Base-by-base conservation (phyloP, 2,329 filamentous ascomycete genomes). In the Xylaria sp. region DNA sequence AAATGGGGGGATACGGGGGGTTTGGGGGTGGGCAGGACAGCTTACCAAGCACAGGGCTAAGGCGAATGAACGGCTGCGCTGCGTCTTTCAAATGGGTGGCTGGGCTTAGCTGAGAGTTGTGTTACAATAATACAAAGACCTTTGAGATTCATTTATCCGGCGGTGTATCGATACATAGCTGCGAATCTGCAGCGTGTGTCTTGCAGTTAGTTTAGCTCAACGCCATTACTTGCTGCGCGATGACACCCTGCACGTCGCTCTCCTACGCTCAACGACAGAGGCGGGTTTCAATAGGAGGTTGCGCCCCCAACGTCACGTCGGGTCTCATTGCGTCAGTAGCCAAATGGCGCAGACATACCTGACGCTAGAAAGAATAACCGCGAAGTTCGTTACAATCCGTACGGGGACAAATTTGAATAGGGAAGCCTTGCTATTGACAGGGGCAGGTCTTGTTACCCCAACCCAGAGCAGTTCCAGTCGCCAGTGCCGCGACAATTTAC, bases 81-180 rank as follows among this genome's bases (percentile, higher is more conserved):
- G 53, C 46, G 36, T 54, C 48, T 44, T 36, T 54, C 65, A 65
- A 42, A 61, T 62, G 63, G 49, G 57, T 65, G 69, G 66, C 63
- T 71, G 63, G 57, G 58, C 66, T 69, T 65, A 66, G 66, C 66
- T 67, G 69, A 64, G 63, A 71, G 63, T 48, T 63, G 66, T 66
- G 60, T 56, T 28, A 68, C 63, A 46, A 58, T 68, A 63, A 67
- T 67, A 59, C 20, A 48, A 23, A 31, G 38, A 44, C 48, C 20
- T 31, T 62, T 57, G 28, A 36, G 59, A 44, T 53, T 58, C 26
- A 60, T 65, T 68, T 60, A 63, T 65, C 68, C 66, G 65, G 66
- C 62, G 65, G 62, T 70, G 65, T 65, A 64, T 57, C 36, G 20
- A 40, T 65, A 70, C 60, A 54, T 63, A n/a, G 53, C 23, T 59